These are phyloP conservation scores for Candida germanica DNA, from an alignment of 805 yeast genomes.

Conservation along the genomic window DNA sequence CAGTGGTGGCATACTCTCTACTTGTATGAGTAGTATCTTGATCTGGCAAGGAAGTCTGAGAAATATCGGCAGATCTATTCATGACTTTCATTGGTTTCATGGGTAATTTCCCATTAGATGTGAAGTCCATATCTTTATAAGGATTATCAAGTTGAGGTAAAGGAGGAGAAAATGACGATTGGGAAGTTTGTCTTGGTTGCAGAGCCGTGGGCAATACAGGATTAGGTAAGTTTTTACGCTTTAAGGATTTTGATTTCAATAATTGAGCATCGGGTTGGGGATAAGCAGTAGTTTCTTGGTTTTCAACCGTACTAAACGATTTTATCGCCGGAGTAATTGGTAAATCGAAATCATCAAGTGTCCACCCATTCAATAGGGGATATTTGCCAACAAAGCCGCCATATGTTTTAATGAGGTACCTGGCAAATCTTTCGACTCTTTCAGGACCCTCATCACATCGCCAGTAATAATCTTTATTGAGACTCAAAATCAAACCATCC, in stretches of 20 bases:
- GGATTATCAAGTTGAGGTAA: background rate
- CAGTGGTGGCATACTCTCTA: constrained; percentile 3
- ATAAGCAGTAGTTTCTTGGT: constrained; percentile 14
- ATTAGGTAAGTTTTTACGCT: constrained; percentile 20
- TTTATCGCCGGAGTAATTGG: constrained; percentile 22
- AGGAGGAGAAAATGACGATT: constrained; percentile 1
- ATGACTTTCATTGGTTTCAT: constrained; percentile 40
- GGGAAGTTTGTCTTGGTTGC: constrained; percentile 5
- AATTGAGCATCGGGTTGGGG: constrained; percentile 21
- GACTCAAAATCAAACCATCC: constrained; percentile 54
- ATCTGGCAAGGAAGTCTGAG: constrained; percentile 9
- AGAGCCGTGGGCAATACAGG: constrained; percentile 21
- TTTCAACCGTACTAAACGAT: constrained; percentile 5
- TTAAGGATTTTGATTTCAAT: constrained; percentile 21
- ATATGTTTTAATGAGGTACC: constrained; percentile 29
- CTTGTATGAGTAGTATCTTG: constrained; percentile 5
- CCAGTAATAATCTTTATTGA: constrained; percentile 87
- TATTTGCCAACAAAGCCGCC: constrained; percentile 36
- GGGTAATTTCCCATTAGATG: constrained; percentile 41
- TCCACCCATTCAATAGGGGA: constrained; percentile 33
- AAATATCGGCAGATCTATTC: constrained; percentile 14
- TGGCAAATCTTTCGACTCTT: constrained; percentile 33
- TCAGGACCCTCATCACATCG: constrained; percentile 36
- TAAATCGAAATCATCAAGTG: constrained; percentile 32
- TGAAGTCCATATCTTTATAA: constrained; percentile 39